phyloP scores from a whole-genome alignment of 228 moss, liverwort and hornwort species.

The Sphagnum fallax region DNA sequence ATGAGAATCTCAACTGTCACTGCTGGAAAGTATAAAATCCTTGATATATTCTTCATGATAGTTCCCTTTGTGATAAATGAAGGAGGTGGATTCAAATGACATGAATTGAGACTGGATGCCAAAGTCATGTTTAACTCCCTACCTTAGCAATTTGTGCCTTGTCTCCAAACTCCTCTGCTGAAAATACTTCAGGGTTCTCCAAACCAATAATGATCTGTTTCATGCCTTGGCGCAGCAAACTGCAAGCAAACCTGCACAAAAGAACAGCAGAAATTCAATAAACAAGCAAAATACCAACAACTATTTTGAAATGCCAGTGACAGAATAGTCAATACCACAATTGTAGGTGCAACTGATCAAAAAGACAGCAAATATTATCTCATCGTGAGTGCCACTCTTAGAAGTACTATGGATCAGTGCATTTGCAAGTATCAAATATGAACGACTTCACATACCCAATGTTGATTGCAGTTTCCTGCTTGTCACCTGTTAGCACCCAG shows the following conservation, averaged over 20 bases:
- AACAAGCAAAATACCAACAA: neutral
- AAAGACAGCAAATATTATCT: too few relatives aligned
- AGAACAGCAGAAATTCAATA: neutral
- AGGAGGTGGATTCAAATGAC: too few relatives aligned
- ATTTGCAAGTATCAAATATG: too few relatives aligned
- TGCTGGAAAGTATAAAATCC: too few relatives aligned
- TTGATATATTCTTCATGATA: too few relatives aligned
- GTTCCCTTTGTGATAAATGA: too few relatives aligned
- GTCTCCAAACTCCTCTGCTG: slow-evolving; percentile 55
- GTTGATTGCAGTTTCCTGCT: slow-evolving; percentile 66
- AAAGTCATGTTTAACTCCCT: neutral
- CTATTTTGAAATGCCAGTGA: neutral
- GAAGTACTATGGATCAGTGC: too few relatives aligned
- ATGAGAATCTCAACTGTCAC: too few relatives aligned
- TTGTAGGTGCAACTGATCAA: too few relatives aligned
- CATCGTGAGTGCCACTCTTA: too few relatives aligned
- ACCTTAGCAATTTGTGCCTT: neutral
- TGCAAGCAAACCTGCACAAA: slow-evolving; percentile 25
- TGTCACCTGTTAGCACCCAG: slow-evolving; percentile 68
- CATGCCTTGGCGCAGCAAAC: slow-evolving; percentile 54
- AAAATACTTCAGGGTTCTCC: slow-evolving; percentile 46
- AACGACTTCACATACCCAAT: slow-evolving; percentile 28
- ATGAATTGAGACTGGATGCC: too few relatives aligned
- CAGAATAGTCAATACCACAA: too few relatives aligned
- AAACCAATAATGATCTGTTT: slow-evolving; percentile 46